Evolutionary conservation across 768 basidiomycete genomes (phyloP), one percentile per base, ranked within the genome.

Genomic region (Psilocybe sp.): DNA sequence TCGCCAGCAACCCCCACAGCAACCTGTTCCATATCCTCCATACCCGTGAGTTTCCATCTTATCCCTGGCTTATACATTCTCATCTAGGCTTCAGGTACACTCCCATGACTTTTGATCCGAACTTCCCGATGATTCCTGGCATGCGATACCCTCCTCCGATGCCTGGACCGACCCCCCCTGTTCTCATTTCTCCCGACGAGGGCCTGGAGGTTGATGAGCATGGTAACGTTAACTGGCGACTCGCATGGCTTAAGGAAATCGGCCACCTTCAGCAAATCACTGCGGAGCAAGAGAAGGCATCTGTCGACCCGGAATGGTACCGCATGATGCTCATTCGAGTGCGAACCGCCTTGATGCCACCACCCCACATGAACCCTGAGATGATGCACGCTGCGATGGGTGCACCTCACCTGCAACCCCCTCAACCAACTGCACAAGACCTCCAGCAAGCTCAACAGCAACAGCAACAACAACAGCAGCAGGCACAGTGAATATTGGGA

Each of bases 301-400:
- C 85, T 28, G 85, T 79, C 2, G 88, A 89, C 44, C 82, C 81
- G 40, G 90, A 92, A 54, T 93, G 90, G 90, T 93, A 84, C 59
- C 73, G 85, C 54, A 85, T 88, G 80, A 92, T 92, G 89, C 62
- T 91, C 8, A 75, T 88, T 61, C 81, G 87, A n/a, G 82, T 92
- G 38, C 75, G 90, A 47, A 77, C 76, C 39, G 85, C 85, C 14
- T 72, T 91, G 54, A 81, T 90, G 80, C 80, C 73, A 11, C 69
- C 74, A 45, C 72, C 70, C 4, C 75, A 76, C 5, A 74, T 78
- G 66, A 77, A 76, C 51, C 76, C 78, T 20, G 77, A 76, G 51
- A 73, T 77, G 51, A 73, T 78, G 67, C 76, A 77, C 56, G 72
- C 69, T 15, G 23, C 23, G 23, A 75, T 73, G 62, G 70, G 71